Base-by-base conservation (phyloP, 345 rosid species). In the Moricandia arvensis region DNA sequence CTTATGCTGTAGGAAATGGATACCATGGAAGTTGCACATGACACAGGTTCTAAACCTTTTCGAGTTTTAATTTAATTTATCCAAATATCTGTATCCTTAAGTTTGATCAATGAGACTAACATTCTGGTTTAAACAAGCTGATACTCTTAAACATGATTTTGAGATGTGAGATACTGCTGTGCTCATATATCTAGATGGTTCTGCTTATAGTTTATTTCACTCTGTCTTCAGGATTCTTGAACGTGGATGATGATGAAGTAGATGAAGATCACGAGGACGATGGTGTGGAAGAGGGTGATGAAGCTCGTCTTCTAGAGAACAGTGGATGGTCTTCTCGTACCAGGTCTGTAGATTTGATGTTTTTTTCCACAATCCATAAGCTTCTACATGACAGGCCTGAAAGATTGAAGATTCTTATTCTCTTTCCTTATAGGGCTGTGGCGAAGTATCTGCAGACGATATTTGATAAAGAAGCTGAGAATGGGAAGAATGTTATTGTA, bases 271-370 rank as follows among this genome's bases (percentile, higher is more conserved):
- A 88, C 26, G 86, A 86, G 67, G 87, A 78, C 30, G 78, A 80
- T 83, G 87, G 81, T 3, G 47, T 75, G 59, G 59, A 74, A 63
- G 59, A 80, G 71, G 80, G 79, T 64, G 93, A 92, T 54, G 94
- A 89, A 18, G 62, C 86, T 66, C 82, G 71, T 69, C 83, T 92
- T 81, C 85, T 88, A 31, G 99, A 92, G 69, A 96, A 93, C 71
- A 91, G 85, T 82, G 96, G 99, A 26, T 96, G 99, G 99, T 96
- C 99, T 81, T 87, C 97, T 69, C 98, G 97, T 67, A 91, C 99
- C 59, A 96, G 98, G 99, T 96, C 41, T 68, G 82, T 81, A 55
- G 61, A 51, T n/a, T 16, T 5, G 27, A 24, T 58, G 6, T 5
- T n/a, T 5, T 3, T 8, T 64, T 34, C 29, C 21, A 17, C 60